Evolutionary conservation across 352 stramenopile genomes (phyloP).

Genomic region (Salisapilia sapeloensis): DNA sequence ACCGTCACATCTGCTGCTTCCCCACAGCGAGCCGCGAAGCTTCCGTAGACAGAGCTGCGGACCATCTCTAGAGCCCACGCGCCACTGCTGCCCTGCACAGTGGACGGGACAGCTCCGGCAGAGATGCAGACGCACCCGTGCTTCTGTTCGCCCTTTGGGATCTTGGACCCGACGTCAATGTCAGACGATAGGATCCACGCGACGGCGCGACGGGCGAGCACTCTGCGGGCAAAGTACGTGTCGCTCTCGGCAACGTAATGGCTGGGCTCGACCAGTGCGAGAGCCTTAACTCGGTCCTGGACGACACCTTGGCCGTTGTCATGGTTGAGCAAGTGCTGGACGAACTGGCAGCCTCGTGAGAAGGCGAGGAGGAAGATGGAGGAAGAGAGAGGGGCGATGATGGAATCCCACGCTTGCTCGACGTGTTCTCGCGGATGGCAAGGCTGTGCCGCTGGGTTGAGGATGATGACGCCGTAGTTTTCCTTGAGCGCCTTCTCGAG

Average conservation of each 20-base stretch:
- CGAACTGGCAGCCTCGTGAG: constrained; percentile 53
- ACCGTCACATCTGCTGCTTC: constrained; percentile 53
- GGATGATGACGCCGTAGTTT: constrained; percentile 67
- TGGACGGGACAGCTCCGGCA: constrained; percentile 45
- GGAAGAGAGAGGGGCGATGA: constrained; percentile 40
- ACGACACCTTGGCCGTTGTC: constrained; percentile 65
- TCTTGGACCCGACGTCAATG: constrained; percentile 56
- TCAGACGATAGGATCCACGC: constrained; percentile 63
- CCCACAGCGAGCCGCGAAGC: constrained; percentile 48
- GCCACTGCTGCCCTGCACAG: constrained; percentile 47
- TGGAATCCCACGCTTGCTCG: constrained; percentile 60
- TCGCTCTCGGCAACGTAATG: constrained; percentile 64
- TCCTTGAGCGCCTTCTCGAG: constrained; percentile 64
- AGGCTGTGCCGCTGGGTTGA: constrained; percentile 63
- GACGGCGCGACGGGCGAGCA: constrained; percentile 45
- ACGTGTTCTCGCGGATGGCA: constrained; percentile 60
- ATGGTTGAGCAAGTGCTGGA: constrained; percentile 65
- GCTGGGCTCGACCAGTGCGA: constrained; percentile 65
- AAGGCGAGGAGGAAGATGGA: constrained; percentile 70
- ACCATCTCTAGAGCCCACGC: constrained; percentile 70
- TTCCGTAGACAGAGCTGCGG: constrained; percentile 72
- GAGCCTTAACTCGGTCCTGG: constrained; percentile 62
- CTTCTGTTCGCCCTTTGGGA: constrained; percentile 41
- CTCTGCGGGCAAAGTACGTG: constrained; percentile 54
- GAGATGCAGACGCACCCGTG: constrained; percentile 72